Evolutionary conservation across 352 stramenopile species (phyloP), one percentile per base, ranked within the genome.

Genomic region (Pythium brassicae): DNA sequence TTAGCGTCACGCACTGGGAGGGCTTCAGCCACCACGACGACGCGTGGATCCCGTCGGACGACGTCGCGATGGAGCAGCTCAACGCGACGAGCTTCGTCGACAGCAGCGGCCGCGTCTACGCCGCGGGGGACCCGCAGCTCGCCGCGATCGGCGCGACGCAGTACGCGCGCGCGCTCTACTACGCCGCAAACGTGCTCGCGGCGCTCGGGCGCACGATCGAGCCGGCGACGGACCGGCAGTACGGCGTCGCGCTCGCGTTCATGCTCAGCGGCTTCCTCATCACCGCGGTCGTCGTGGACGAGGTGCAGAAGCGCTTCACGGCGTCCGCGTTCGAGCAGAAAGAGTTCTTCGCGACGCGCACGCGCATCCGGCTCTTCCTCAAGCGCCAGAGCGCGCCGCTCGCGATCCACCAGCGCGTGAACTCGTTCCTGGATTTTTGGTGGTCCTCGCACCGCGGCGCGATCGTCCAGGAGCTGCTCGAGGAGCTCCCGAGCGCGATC

Each of bases 221-320:
- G 22, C 78, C 78, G 7, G 59, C 57, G 0, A 83, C 66, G 32
- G 70, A 86, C 46, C 55, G 57, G 8, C 73, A 88, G 45, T 86
- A 76, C 51, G 59, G 52, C 0, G 54, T 72, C 7, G 78, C 75
- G 11, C 59, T 86, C n/a, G 54, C 62, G 22, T 84, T 88, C 55
- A 88, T 88, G 78, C 55, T 88, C 23, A 85, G 74, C 25, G 78
- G 78, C 0, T 86, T 88, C 51, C 61, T 86, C 22, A 81, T 88
- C 51, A 85, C 77, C 0, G 77, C 78, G 0, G 66, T 85, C 25
- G 77, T 88, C 17, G 77, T 88, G n/a, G 78, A 86, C 60, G 72
- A 86, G 32, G 78, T 88, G 0, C 76, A 86, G 50, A 83, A 88
- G 53, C 55, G 69, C 9, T 85, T 86, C 47, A 88, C 78, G 0